Conservation (phyloP, 2,329 filamentous ascomycete genomes). For the Fonsecaea nubica region DNA sequence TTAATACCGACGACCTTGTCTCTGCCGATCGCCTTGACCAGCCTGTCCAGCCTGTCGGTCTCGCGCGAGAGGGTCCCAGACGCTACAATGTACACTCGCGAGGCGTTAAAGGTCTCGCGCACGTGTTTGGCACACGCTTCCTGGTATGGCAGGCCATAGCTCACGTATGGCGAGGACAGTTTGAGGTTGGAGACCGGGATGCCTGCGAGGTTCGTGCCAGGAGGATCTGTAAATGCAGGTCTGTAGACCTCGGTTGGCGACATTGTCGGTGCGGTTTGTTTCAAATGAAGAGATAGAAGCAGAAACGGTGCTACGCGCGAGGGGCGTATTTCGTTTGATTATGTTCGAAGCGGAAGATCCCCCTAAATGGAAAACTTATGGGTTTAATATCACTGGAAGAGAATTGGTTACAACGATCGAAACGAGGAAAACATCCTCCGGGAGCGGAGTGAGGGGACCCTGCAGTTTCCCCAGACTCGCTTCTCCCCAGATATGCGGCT, state of each 20-base stretch:
- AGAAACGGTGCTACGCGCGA: background rate
- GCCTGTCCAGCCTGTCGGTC: slow-evolving; percentile 52
- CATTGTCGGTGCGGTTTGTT: background rate
- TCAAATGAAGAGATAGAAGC: background rate
- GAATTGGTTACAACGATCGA: too few relatives aligned
- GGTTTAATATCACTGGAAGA: too few relatives aligned
- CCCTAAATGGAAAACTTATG: too few relatives aligned
- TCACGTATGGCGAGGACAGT: slow-evolving; percentile 14
- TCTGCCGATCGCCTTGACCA: slow-evolving; percentile 45
- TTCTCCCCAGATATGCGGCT: slow-evolving; percentile 10
- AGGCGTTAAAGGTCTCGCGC: slow-evolving; percentile 48
- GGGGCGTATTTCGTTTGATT: background rate
- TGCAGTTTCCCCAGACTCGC: background rate
- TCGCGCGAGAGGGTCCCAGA: slow-evolving; percentile 57
- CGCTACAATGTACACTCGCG: slow-evolving; percentile 58
- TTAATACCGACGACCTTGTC: slow-evolving; percentile 52
- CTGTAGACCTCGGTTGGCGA: slow-evolving; percentile 17
- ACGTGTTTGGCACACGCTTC: slow-evolving; percentile 17
- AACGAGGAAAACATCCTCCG: background rate
- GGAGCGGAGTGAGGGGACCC: slow-evolving; percentile 12
- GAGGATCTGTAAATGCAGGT: slow-evolving; percentile 17
- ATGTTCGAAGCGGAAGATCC: too few relatives aligned
- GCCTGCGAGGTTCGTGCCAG: slow-evolving; percentile 21
- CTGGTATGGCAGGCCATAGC: slow-evolving; percentile 21
- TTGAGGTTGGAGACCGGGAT: slow-evolving; percentile 19